Conservation (phyloP, 306 rosid species). For the Sechiopsis laciniata region DNA sequence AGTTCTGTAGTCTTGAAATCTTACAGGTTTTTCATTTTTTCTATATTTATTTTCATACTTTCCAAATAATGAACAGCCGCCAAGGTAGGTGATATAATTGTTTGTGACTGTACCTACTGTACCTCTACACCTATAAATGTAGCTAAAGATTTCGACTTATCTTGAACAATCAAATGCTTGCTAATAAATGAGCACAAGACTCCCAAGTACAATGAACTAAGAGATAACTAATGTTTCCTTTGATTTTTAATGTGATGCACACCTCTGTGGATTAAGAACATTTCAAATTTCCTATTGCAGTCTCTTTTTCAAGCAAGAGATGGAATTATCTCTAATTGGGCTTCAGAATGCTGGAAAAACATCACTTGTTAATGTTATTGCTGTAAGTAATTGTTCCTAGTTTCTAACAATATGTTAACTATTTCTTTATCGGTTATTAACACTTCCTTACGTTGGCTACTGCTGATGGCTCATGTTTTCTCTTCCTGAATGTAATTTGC, state of each 20-base stretch:
- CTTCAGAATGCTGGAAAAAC: constrained; percentile 79
- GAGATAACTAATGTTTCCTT: constrained; percentile 1
- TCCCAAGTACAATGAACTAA: background rate
- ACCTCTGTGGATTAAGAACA: background rate
- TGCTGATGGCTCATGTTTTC: constrained; percentile 28
- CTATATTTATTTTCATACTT: no score
- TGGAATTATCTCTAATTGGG: constrained; percentile 64
- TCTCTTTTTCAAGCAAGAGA: constrained; percentile 68
- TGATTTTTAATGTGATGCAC: constrained; percentile 11
- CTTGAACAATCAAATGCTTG: no score
- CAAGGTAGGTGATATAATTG: no score
- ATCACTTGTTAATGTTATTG: constrained; percentile 64
- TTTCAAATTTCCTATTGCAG: constrained; percentile 23
- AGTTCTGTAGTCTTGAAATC: no score
- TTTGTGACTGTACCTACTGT: no score
- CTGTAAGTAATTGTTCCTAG: constrained; percentile 36
- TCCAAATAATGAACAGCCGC: no score
- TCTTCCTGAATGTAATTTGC: constrained; percentile 21
- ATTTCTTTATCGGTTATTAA: background rate
- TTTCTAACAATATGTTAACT: background rate
- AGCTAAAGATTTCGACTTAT: no score
- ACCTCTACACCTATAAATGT: no score
- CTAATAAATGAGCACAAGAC: background rate
- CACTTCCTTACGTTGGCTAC: background rate
- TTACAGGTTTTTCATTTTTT: no score